These are phyloP conservation scores for Angomonas deanei DNA, from an alignment of 208 protist genomes.

Conservation along the genomic window DNA sequence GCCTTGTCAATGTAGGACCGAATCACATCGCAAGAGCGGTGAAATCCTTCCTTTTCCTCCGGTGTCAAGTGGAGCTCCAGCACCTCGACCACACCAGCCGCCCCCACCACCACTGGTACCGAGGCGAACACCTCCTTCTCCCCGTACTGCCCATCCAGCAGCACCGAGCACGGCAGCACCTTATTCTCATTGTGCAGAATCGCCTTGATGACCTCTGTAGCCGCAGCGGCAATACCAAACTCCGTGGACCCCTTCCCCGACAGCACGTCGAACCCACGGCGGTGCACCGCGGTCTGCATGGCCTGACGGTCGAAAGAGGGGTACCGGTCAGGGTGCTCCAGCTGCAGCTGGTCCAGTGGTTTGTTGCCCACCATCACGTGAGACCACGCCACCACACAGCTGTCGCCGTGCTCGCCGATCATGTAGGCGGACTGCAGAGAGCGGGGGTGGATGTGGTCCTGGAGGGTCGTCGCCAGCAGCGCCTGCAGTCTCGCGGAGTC, in stretches of 20 bases:
- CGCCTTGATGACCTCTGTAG: constrained; percentile 30
- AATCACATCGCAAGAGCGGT: constrained; percentile 28
- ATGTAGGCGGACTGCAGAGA: constrained; percentile 45
- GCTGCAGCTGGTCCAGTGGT: constrained; percentile 29
- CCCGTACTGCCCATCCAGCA: constrained; percentile 36
- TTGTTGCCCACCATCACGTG: constrained; percentile 27
- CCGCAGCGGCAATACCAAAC: constrained; percentile 34
- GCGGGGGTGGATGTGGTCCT: constrained; percentile 21
- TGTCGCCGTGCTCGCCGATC: constrained; percentile 46
- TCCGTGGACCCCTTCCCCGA: constrained; percentile 40
- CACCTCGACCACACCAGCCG: constrained; percentile 26
- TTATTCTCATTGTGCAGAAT: constrained; percentile 43
- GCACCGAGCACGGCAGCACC: constrained; percentile 36
- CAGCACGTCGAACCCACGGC: constrained; percentile 36
- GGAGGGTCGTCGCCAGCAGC: constrained; percentile 21
- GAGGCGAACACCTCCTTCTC: constrained; percentile 34
- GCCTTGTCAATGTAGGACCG: constrained; percentile 27
- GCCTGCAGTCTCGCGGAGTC: constrained; percentile 39
- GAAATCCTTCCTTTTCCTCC: constrained; percentile 30
- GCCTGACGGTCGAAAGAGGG: constrained; percentile 31
- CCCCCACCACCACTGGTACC: constrained; percentile 29
- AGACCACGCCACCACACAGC: constrained; percentile 40
- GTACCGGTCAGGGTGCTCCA: constrained; percentile 28
- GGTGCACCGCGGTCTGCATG: constrained; percentile 32
- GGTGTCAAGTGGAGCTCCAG: constrained; percentile 30